Evolutionary conservation across 306 rosid species (phyloP).

Genomic region (Arachis hypogaea): DNA sequence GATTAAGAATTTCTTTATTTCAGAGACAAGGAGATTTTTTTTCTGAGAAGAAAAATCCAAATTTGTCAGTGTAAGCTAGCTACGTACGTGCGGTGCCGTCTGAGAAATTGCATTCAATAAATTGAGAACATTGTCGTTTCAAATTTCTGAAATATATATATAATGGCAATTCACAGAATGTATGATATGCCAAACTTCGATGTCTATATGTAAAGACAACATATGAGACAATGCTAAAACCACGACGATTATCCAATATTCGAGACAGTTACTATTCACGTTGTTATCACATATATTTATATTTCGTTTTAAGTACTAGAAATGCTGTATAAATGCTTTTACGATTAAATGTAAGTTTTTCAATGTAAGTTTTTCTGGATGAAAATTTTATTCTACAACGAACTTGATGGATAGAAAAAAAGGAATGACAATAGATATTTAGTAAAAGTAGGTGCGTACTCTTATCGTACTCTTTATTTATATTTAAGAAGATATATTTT

Average conservation of each 20-base stretch:
- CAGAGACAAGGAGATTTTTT: too few relatives aligned
- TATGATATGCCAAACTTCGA: constrained; percentile 4
- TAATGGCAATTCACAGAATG: neutral
- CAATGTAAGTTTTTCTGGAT: too few relatives aligned
- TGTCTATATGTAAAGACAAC: constrained; percentile 17
- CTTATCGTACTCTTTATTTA: too few relatives aligned
- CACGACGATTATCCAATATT: neutral
- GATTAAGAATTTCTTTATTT: neutral
- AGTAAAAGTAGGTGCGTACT: too few relatives aligned
- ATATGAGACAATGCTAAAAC: constrained; percentile 13
- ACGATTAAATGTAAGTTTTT: too few relatives aligned
- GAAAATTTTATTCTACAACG: too few relatives aligned
- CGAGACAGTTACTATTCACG: constrained; percentile 12
- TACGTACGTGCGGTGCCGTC: neutral
- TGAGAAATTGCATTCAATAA: constrained; percentile 18
- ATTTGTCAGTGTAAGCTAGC: constrained; percentile 25
- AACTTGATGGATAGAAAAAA: too few relatives aligned
- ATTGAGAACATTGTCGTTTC: constrained; percentile 35
- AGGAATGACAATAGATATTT: too few relatives aligned
- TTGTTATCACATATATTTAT: neutral
- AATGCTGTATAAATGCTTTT: too few relatives aligned
- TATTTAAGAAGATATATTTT: too few relatives aligned
- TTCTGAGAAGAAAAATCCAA: constrained; percentile 9
- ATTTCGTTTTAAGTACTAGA: neutral
- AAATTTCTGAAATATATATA: neutral